A percentile compares a stretch with the other conserved stretches of the same genome.
Evolutionary conservation across 768 basidiomycete genomes (phyloP).

Genomic region (Hortiboletus campestris): DNA sequence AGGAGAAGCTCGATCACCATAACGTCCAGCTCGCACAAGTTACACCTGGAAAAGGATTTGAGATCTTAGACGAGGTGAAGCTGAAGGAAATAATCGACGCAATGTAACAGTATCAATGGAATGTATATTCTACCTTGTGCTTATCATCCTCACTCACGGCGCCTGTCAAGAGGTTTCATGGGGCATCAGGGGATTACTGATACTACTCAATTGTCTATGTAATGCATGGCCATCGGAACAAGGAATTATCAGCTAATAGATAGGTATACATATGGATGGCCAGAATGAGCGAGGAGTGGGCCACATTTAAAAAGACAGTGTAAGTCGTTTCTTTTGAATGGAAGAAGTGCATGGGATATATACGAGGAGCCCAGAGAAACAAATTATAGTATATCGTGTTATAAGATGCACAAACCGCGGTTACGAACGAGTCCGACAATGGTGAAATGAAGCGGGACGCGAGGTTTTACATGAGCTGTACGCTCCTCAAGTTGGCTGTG

Average conservation of each 20-base stretch:
- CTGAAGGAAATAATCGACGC: slow-evolving; percentile 84
- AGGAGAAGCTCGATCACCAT: slow-evolving; percentile 98
- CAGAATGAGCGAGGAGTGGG: background rate
- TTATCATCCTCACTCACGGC: background rate
- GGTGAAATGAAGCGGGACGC: slow-evolving; percentile 1
- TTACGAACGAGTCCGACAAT: slow-evolving; percentile 8
- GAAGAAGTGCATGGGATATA: slow-evolving; percentile 14
- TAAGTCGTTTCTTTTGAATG: slow-evolving; percentile 8
- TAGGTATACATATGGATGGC: slow-evolving; percentile 22
- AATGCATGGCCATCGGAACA: slow-evolving; percentile 2
- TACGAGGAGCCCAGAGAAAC: slow-evolving; percentile 8
- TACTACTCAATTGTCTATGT: slow-evolving; percentile 2
- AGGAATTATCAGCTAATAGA: slow-evolving; percentile 18
- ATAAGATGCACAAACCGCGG: slow-evolving; percentile 17
- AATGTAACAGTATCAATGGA: slow-evolving; percentile 49
- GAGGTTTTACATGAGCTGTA: slow-evolving; percentile 36
- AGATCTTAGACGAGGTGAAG: slow-evolving; percentile 78
- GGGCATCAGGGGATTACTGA: background rate
- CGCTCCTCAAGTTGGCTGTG: slow-evolving; percentile 59
- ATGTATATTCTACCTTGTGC: slow-evolving; percentile 14
- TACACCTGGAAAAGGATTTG: slow-evolving; percentile 79
- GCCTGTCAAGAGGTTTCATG: too few species aligned
- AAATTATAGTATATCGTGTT: slow-evolving; percentile 14
- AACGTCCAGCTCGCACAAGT: slow-evolving; percentile 98
- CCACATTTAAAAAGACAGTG: slow-evolving; percentile 14